Conservation (phyloP, 495 filamentous ascomycete genomes). For the Daldinia childiae region DNA sequence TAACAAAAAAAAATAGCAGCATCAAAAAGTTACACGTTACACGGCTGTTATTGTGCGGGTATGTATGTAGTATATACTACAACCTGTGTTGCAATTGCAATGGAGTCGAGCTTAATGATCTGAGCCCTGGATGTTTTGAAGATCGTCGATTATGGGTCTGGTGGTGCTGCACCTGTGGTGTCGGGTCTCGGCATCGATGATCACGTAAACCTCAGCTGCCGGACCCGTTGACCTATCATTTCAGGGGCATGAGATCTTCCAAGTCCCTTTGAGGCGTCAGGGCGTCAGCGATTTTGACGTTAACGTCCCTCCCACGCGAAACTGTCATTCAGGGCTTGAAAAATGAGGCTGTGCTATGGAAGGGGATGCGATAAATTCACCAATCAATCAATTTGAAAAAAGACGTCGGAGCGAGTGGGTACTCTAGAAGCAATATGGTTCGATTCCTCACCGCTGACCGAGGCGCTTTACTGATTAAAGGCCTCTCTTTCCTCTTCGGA, state of each 20-base stretch:
- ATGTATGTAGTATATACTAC: neutral
- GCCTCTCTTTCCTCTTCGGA: slow-evolving; percentile 38
- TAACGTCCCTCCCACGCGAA: slow-evolving; percentile 7
- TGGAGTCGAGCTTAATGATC: slow-evolving; percentile 32
- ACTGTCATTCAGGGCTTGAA: slow-evolving; percentile 25
- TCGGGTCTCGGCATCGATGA: slow-evolving; percentile 39
- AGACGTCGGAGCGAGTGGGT: slow-evolving; percentile 32
- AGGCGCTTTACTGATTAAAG: slow-evolving; percentile 32
- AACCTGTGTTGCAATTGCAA: neutral
- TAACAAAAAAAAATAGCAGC: slow-evolving; percentile 13
- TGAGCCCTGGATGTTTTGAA: slow-evolving; percentile 34
- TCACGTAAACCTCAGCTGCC: slow-evolving; percentile 36
- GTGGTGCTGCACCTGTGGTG: slow-evolving; percentile 26
- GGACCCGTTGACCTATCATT: slow-evolving; percentile 25
- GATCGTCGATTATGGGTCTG: slow-evolving; percentile 35
- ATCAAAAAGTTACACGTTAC: neutral
- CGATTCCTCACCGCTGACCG: slow-evolving; percentile 45
- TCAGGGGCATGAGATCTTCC: slow-evolving; percentile 4
- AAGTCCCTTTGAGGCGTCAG: neutral
- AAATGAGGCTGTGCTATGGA: slow-evolving; percentile 36
- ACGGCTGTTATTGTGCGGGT: neutral
- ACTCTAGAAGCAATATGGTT: slow-evolving; percentile 34
- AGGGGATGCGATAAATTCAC: slow-evolving; percentile 28
- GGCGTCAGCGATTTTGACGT: neutral
- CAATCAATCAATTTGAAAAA: slow-evolving; percentile 37